Base-by-base conservation (phyloP, 2,329 filamentous ascomycete genomes). In the Periconia macrospinosa region DNA sequence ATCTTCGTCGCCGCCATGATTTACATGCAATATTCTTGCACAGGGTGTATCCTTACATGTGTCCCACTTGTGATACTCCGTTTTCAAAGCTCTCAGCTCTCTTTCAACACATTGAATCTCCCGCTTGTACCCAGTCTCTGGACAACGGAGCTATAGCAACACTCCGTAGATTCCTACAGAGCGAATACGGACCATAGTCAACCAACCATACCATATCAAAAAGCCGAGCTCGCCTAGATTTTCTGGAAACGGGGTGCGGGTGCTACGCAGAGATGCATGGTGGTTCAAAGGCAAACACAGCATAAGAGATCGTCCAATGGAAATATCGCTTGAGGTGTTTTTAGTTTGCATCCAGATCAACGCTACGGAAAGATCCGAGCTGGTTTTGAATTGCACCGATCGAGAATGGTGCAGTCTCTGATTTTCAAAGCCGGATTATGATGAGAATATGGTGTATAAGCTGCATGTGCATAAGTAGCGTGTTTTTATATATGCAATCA, bases 91-190 rank as follows among this genome's bases (percentile, higher is more conserved):
- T 50, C 13, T 51, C 47, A 17, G 47, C 47, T n/a, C 37, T 50
- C 11, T 48, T 48, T 23, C 44, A 54, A 20, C 52, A 51, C 30
- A 40, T 51, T 14, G 47, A 54, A n/a, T 48, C 44, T 19, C 20
- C 47, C 8, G 30, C 44, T 30, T 54, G 47, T 27, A 35, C 18
- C 11, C 47, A 54, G 43, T 35, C 33, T 13, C 23, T 54, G 9
- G 13, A 54, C 27, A 14, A 49, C 10, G 52, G 47, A 27, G 42
- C 50, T 13, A 53, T 53, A 18, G 27, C 23, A n/a, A 13, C 20
- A 13, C 17, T 43, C n/a, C 19, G 30, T 7, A 40, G 19, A 18
- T 44, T 52, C 27, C 19, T 52, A 41, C 15, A 19, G 30, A 45
- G n/a, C 7, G 23, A 41, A 20, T 45, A 41, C 20, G 41, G 8